Conservation (phyloP, 2,329 filamentous ascomycete genomes). For the Clonostachys sp. region DNA sequence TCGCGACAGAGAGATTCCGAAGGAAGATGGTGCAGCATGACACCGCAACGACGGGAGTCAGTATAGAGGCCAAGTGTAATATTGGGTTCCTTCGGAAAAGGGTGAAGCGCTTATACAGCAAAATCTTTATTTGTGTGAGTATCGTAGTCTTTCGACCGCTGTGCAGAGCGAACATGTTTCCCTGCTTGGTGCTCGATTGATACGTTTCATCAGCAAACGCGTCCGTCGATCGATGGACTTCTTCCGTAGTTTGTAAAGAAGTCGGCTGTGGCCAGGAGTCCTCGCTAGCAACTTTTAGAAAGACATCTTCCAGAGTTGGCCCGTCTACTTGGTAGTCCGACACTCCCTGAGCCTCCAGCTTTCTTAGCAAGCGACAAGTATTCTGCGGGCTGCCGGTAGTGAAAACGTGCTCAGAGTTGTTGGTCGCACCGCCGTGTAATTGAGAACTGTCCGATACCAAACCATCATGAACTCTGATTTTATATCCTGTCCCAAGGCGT, state of each 20-base stretch:
- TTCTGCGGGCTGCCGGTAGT: conserved; percentile 27
- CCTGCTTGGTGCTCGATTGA: too few species aligned
- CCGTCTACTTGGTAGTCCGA: conserved; percentile 21
- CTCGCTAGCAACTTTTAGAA: conserved; percentile 17
- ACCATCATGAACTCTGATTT: conserved; percentile 34
- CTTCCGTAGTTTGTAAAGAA: too few species aligned
- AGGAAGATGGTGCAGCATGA: too few species aligned
- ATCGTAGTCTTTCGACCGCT: background rate
- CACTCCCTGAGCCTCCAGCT: conserved; percentile 45
- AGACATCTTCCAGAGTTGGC: conserved; percentile 25
- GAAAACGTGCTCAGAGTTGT: conserved; percentile 12
- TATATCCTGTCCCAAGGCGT: conserved; percentile 58
- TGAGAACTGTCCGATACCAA: background rate
- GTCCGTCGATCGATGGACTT: too few species aligned
- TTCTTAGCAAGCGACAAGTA: conserved; percentile 44
- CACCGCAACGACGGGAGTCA: too few species aligned
- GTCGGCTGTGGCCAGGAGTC: too few species aligned
- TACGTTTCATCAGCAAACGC: too few species aligned
- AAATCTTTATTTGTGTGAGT: conserved; percentile 7
- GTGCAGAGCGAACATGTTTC: too few species aligned
- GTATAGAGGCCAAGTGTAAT: too few species aligned
- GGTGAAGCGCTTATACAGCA: conserved; percentile 11
- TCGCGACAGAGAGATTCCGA: too few species aligned
- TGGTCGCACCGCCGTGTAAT: background rate
- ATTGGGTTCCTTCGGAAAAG: conserved; percentile 6